These are phyloP conservation scores for Botrytis pseudocinerea DNA, from an alignment of 2,329 filamentous ascomycete genomes.

Conservation along the genomic window DNA sequence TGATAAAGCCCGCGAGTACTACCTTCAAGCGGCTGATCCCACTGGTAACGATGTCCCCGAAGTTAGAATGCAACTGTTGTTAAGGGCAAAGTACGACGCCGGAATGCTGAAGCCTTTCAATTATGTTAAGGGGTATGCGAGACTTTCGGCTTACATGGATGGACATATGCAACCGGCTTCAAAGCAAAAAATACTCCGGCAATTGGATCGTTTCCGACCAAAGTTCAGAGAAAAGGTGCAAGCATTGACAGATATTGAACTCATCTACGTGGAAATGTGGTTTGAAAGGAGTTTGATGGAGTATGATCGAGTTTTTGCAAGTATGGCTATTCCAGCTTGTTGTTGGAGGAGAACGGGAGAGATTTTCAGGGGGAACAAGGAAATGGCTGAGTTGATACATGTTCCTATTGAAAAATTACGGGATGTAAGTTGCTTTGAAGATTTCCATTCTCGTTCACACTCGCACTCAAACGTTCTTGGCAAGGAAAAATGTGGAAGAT, in stretches of 20 bases:
- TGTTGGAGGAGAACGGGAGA: constrained; percentile 96
- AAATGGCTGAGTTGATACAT: constrained; percentile 96
- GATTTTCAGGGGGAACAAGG: constrained; percentile 95
- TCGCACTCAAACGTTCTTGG: constrained; percentile 14
- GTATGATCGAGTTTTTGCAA: constrained; percentile 96
- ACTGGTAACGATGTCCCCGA: constrained; percentile 84
- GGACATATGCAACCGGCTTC: constrained; percentile 78
- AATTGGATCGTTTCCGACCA: constrained; percentile 88
- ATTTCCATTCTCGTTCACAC: not conserved
- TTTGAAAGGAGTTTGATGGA: constrained; percentile 96
- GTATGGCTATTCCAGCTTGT: constrained; percentile 97
- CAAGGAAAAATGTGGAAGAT: not conserved
- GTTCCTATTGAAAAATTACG: constrained; percentile 87
- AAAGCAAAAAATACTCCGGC: constrained; percentile 87
- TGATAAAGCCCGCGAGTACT: constrained; percentile 78
- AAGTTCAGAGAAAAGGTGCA: constrained; percentile 97
- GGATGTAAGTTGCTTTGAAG: constrained; percentile 66
- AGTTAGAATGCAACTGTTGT: constrained; percentile 90
- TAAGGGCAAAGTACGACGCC: constrained; percentile 94
- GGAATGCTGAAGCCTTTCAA: constrained; percentile 96
- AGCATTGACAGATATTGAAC: constrained; percentile 85
- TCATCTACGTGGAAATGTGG: constrained; percentile 98
- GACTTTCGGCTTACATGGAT: constrained; percentile 89
- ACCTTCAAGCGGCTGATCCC: constrained; percentile 94
- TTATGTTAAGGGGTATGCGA: constrained; percentile 93